Base-by-base conservation (phyloP, 805 yeast species). In the Schwanniomyces polymorphus region DNA sequence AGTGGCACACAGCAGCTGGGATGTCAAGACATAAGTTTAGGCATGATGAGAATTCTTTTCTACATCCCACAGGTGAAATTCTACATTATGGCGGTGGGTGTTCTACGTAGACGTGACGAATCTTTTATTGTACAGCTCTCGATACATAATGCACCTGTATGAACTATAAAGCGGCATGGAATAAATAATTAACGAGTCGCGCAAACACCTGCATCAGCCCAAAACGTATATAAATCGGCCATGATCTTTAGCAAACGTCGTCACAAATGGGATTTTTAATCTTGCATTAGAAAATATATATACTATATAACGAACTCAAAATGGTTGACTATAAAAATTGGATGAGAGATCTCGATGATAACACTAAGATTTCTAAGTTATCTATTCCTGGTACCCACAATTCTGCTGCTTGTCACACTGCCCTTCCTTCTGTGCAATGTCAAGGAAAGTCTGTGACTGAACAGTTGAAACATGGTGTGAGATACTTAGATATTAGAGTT, bases 331-430 rank as follows among this genome's bases (percentile, higher is more conserved):
- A 68, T 55, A 60, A 65, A 52, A 59, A 61, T 27, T 86, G 92
- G 94, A 64, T 83, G 70, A 60, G 65, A 28, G 72, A 75, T 9
- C 58, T 85, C 48, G 64, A 69, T 44, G 88, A 84, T 58, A 70
- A 81, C 61, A 68, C 76, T 17, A 58, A 58, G 35, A 50, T 87
- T 29, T 72, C 85, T 3, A 67, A 75, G 47, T 71, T 87, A 44
- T 72, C 91, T 0, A 71, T 87, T 43, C 91, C 92, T 8, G 94
- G 94, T n/a, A 86, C 92, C n/a, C 94, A 87, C 68, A 86, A 87
- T 61, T 76, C 88, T 37, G 89, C 86, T 11, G 92, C 92, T 5
- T 81, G 79, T 55, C 84, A 84, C 60, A 69, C 78, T 7, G 85
- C 91, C 2, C 67, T 85, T 40, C 92, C 92, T 26, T 81, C 89